Evolutionary conservation across 1,284 basidiomycete genomes (phyloP).

Genomic region (Schizopora paradoxa): DNA sequence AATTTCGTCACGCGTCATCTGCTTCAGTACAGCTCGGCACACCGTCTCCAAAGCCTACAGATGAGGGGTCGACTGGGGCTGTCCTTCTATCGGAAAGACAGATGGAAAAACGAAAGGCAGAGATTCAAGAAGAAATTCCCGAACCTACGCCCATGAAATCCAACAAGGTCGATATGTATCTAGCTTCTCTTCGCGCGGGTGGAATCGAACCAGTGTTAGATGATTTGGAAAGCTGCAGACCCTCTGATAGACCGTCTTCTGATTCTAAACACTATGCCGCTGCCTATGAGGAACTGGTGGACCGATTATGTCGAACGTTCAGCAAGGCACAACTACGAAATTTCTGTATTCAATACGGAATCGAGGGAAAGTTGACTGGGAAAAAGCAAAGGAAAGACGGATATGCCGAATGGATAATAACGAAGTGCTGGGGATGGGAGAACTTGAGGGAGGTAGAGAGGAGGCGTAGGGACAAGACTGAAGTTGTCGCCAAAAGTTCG

Average conservation of each 20-base stretch:
- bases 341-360: slow-evolving; percentile 45
- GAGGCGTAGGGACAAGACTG: slow-evolving; percentile 46
- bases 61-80: too few relatives aligned
- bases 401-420: slow-evolving; percentile 54
- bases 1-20: too few relatives aligned
- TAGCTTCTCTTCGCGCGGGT: slow-evolving; percentile 43
- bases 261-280: slow-evolving; percentile 42
- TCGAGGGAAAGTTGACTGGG: slow-evolving; percentile 38
- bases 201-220: slow-evolving; percentile 42
- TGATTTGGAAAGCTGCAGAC: slow-evolving; percentile 52
- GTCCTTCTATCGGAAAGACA: too few relatives aligned
- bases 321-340: slow-evolving; percentile 55
- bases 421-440: slow-evolving; percentile 63
- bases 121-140: too few relatives aligned
- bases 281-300: slow-evolving; percentile 46
- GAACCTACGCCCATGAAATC: too few relatives aligned
- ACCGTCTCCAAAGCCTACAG: too few relatives aligned
- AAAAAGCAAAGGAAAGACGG: slow-evolving; percentile 42
- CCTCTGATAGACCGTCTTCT: slow-evolving; percentile 33
- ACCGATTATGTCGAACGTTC: slow-evolving; percentile 57
- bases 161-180: slow-evolving; percentile 47
- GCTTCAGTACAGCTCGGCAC: too few relatives aligned
- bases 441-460: slow-evolving; percentile 48
- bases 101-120: too few relatives aligned
- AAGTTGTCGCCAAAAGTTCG: slow-evolving; percentile 46